phyloP scores from a whole-genome alignment of 345 rosid genomes.

The Salix brachista region DNA sequence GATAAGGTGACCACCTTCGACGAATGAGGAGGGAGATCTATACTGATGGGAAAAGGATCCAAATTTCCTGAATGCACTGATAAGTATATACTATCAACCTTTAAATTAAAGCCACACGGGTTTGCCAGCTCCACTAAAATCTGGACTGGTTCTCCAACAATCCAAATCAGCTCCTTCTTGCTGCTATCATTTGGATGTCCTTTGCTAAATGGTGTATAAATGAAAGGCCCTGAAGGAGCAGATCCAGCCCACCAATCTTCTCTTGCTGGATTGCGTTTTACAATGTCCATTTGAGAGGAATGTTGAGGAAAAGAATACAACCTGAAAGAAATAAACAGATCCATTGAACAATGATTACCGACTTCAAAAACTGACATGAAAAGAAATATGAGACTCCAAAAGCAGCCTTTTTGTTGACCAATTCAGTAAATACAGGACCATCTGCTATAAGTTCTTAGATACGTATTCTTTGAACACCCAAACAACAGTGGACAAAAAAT shows the following conservation, averaged over 20 bases:
- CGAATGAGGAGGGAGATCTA: conserved; percentile 87
- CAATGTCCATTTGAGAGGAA: conserved; percentile 74
- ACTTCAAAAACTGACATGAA: neutral
- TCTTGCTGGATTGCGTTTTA: conserved; percentile 77
- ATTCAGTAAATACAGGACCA: neutral
- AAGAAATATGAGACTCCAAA: neutral
- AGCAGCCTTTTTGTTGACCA: neutral
- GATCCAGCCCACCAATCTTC: conserved; percentile 98
- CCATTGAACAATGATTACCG: neutral
- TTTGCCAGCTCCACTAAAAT: conserved; percentile 98
- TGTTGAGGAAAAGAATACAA: conserved; percentile 82
- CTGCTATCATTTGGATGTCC: conserved; percentile 67
- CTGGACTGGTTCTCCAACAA: conserved; percentile 96
- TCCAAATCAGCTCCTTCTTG: conserved; percentile 87
- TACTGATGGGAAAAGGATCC: conserved; percentile 89
- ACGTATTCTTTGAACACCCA: neutral
- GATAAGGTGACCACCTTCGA: conserved; percentile 93
- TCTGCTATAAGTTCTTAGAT: neutral
- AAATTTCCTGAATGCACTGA: conserved; percentile 82
- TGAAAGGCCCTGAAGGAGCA: conserved; percentile 98
- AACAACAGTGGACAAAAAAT: neutral
- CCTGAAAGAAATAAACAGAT: conserved; percentile 41
- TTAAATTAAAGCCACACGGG: conserved; percentile 90
- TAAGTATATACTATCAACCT: conserved; percentile 91
- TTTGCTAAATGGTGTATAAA: conserved; percentile 96